Base-by-base conservation (phyloP, 768 basidiomycete species). In the Russula ochroleuca region DNA sequence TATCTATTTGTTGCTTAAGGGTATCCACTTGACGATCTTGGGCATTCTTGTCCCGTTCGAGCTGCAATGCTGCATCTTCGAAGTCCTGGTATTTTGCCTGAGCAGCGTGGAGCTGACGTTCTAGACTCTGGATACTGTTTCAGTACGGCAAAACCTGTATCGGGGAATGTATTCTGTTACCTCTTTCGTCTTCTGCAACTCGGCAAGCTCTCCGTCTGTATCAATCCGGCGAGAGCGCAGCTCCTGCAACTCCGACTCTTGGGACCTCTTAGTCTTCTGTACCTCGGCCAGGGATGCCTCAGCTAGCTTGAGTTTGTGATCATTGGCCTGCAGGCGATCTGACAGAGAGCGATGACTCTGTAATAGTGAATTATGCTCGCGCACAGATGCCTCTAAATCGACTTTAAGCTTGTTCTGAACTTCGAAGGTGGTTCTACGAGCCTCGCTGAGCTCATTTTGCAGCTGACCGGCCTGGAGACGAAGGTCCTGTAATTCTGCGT, bases 41-140 rank as follows among this genome's bases (percentile, higher is more conserved):
- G 17, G 85, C 78, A 13, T 83, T 85, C 71, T 91, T 85, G 62
- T 94, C 94, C 35, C 91, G 81, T 73, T 98, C 90, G 55, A 91
- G 80, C 68, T 90, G 85, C 7, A 97, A 80, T 1, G 92, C 83
- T 0, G 87, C 83, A 71, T 98, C 96, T 74, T 99, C 96, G 61
- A 94, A 88, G 62, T 89, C 87, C 61, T 89, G 84, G 64, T 87
- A 88, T 69, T 92, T 92, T 40, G 81, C 79, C 69, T 91, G 88
- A 7, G 88, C 82, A 23, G 81, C 75, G 0, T 78, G 72, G n/a
- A 96, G 75, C 72, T 94, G 88, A 43, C 88, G 86, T 67, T 95
- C 92, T 53, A 92, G 76, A 48, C 77, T 80, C 92, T 97, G 48
- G 69, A 51, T 14, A 60, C 25, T 50, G 57, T 35, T 61, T 55